Percentiles rank a stretch among this genome's conserved stretches.
Evolutionary conservation across 1,284 basidiomycete species (phyloP).

Genomic region (Apiotrichum mycotoxinovorans): DNA sequence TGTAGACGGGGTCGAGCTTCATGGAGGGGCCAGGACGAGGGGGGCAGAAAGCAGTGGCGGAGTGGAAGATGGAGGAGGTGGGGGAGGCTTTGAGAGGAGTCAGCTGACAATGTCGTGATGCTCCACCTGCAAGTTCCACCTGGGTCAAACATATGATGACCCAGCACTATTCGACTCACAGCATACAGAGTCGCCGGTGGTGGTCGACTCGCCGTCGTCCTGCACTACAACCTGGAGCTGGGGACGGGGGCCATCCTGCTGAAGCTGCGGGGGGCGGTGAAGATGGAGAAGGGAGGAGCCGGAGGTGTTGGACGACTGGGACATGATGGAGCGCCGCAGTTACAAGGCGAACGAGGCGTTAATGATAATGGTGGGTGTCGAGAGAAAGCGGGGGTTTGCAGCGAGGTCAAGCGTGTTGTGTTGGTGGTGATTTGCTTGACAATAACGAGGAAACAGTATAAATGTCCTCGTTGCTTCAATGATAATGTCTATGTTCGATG

Average conservation of each 20-base stretch:
- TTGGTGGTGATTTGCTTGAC: no score
- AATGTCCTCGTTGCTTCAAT: no score
- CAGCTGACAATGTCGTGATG: no score
- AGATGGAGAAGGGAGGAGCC: conserved; percentile 40
- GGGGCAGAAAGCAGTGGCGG: conserved; percentile 18
- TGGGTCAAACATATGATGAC: no score
- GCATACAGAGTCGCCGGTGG: conserved; percentile 5
- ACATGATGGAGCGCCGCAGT: conserved; percentile 8
- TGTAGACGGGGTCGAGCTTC: conserved; percentile 8
- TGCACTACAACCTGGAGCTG: conserved; percentile 10
- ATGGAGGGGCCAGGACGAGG: conserved; percentile 5
- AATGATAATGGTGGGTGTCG: not conserved
- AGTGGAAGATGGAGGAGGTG: conserved; percentile 8
- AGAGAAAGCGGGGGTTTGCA: not conserved
- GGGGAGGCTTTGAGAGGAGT: conserved; percentile 9
- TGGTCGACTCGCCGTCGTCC: conserved; percentile 2
- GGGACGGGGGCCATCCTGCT: not conserved
- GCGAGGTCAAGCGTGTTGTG: not conserved
- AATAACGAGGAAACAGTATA: no score
- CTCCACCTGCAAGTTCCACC: no score
- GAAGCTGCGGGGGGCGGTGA: conserved; percentile 31
- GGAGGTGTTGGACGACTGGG: conserved; percentile 21
- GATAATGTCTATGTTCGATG: no score
- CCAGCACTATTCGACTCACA: no score
- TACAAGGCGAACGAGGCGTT: no score